phyloP scores from a whole-genome alignment of 139 green algal genomes.

The Mychonastes homosphaera region DNA sequence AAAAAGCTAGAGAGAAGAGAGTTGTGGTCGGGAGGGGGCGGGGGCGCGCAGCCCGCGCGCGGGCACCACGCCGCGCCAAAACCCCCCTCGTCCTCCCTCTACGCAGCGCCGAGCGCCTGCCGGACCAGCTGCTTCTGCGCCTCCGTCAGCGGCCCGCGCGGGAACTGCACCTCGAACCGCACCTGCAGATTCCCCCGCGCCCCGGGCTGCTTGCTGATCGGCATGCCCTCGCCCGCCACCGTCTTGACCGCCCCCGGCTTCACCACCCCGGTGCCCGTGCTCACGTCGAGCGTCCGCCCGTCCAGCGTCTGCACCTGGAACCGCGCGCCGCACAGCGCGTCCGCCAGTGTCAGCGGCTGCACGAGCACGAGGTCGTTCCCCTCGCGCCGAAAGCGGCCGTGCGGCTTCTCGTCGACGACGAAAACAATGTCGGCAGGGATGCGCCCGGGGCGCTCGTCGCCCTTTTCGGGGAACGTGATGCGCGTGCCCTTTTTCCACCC shows the following conservation, averaged over 20 bases:
- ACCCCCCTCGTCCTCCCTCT: too few relatives aligned
- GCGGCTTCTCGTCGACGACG: constrained; percentile 80
- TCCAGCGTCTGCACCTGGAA: constrained; percentile 48
- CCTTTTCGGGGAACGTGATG: constrained; percentile 85
- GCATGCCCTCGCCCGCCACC: constrained; percentile 76
- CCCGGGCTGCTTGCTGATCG: constrained; percentile 53
- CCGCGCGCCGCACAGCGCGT: constrained; percentile 38
- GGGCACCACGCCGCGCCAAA: too few relatives aligned
- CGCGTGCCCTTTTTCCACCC: constrained; percentile 94
- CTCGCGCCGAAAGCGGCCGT: constrained; percentile 69
- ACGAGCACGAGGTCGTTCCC: constrained; percentile 69
- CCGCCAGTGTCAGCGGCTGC: constrained; percentile 27
- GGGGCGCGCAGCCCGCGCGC: too few relatives aligned
- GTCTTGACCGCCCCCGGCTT: constrained; percentile 22
- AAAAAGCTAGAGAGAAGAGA: too few relatives aligned
- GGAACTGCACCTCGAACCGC: constrained; percentile 64
- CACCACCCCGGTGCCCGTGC: constrained; percentile 31
- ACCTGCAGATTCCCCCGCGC: constrained; percentile 61
- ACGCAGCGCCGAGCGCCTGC: too few relatives aligned
- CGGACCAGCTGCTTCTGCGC: constrained; percentile 17
- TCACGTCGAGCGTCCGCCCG: constrained; percentile 37
- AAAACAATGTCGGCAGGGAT: constrained; percentile 83
- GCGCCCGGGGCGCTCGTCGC: constrained; percentile 69
- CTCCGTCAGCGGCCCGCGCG: constrained; percentile 16
- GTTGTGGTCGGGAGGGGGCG: too few relatives aligned